Conservation (phyloP, 2,329 filamentous ascomycete genomes). For the Cytospora mali region DNA sequence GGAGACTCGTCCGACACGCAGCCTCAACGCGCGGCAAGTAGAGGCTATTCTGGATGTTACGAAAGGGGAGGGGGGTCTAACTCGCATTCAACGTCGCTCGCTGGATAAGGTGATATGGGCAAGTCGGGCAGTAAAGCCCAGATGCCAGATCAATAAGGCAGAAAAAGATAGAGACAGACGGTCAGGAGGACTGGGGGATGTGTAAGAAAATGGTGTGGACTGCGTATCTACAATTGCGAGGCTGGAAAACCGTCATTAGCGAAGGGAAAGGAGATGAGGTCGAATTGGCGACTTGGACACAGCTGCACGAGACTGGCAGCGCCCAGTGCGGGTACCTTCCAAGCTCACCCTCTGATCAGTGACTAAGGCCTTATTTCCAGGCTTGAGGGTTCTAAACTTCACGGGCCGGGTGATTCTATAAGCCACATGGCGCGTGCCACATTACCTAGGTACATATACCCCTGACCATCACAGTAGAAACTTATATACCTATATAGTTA, state of each 20-base stretch:
- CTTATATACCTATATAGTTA: too few relatives aligned
- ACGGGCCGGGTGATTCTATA: neutral
- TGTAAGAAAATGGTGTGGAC: neutral
- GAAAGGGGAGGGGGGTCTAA: constrained; percentile 11
- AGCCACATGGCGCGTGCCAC: neutral
- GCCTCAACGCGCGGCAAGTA: constrained; percentile 25
- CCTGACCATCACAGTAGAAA: neutral
- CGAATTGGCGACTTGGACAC: neutral
- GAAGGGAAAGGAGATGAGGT: neutral
- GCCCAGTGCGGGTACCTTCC: neutral
- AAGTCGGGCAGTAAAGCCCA: constrained; percentile 22
- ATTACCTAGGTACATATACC: too few relatives aligned
- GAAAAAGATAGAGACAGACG: neutral
- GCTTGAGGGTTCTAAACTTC: neutral
- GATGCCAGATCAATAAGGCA: constrained; percentile 17
- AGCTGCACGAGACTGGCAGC: neutral
- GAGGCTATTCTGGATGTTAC: constrained; percentile 13
- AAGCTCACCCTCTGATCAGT: neutral
- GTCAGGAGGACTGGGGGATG: neutral
- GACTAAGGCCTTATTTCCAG: neutral
- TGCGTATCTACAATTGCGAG: constrained; percentile 2
- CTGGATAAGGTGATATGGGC: constrained; percentile 21
- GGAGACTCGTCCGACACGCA: constrained; percentile 23
- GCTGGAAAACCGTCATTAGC: constrained; percentile 1
- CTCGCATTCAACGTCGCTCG: constrained; percentile 19